Percentiles rank a stretch among this genome's conserved stretches.
Evolutionary conservation across 1,284 basidiomycete species (phyloP).

Genomic region (Apiotrichum laibachii): DNA sequence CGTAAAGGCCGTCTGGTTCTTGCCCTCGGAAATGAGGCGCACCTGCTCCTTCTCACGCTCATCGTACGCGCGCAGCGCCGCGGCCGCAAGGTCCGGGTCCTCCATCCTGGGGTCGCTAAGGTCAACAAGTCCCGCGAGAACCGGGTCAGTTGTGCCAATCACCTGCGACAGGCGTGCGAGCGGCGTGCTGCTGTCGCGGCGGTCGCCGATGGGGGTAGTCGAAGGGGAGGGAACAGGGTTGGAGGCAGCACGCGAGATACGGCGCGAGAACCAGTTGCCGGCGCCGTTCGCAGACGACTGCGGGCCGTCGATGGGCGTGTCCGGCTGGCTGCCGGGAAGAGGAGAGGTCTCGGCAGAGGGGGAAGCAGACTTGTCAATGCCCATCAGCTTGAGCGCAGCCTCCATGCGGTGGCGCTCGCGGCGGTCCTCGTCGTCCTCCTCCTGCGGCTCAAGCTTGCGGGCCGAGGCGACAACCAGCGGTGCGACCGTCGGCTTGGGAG

Average conservation of each 20-base stretch:
- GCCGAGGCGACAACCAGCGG: slow-evolving; percentile 40
- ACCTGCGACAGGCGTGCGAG: slow-evolving; percentile 28
- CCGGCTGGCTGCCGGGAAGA: background rate
- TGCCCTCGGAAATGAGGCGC: slow-evolving; percentile 30
- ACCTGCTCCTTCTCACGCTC: slow-evolving; percentile 32
- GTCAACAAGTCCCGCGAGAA: slow-evolving; percentile 9
- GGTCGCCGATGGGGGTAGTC: background rate
- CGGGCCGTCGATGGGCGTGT: background rate
- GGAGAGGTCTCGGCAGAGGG: background rate
- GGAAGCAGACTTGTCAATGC: slow-evolving; percentile 58
- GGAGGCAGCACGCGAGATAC: slow-evolving; percentile 10
- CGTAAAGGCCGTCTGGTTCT: slow-evolving; percentile 27
- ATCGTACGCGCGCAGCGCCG: slow-evolving; percentile 37
- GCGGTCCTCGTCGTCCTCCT: slow-evolving; percentile 83
- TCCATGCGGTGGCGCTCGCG: slow-evolving; percentile 76
- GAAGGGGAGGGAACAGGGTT: background rate
- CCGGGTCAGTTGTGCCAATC: slow-evolving; percentile 16
- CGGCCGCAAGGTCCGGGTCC: slow-evolving; percentile 13
- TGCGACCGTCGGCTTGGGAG: slow-evolving; percentile 13
- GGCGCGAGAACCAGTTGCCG: slow-evolving; percentile 13
- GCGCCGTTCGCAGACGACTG: background rate
- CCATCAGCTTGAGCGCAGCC: slow-evolving; percentile 88
- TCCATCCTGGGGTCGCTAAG: slow-evolving; percentile 11
- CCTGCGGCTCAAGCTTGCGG: slow-evolving; percentile 57
- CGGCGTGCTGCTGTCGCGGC: slow-evolving; percentile 14